phyloP scores from a whole-genome alignment of 805 yeast genomes.

The Schizosaccharomyces octosporus region DNA sequence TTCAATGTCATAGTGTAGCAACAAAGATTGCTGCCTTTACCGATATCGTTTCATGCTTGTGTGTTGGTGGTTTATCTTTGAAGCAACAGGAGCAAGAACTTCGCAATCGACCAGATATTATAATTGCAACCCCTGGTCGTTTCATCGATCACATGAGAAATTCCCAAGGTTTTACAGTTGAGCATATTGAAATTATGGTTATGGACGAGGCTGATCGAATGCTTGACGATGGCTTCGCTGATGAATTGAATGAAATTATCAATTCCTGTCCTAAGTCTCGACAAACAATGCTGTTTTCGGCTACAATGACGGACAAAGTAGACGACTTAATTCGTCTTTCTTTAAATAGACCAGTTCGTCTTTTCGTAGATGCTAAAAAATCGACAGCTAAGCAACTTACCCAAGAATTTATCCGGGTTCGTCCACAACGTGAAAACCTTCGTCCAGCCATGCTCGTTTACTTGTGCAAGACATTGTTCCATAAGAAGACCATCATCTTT shows the following conservation, averaged over 20 bases:
- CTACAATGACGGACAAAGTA: constrained; percentile 89
- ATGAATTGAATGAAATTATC: constrained; percentile 74
- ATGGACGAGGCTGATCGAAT: constrained; percentile 97
- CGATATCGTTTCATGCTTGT: constrained; percentile 62
- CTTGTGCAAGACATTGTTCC: constrained; percentile 42
- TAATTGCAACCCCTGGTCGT: constrained; percentile 96
- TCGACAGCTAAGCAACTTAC: constrained; percentile 73
- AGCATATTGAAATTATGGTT: constrained; percentile 72
- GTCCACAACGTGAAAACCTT: constrained; percentile 54
- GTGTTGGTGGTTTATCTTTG: constrained; percentile 92
- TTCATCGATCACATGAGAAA: constrained; percentile 89
- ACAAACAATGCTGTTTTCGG: constrained; percentile 84
- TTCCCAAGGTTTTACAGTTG: constrained; percentile 78
- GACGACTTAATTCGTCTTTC: constrained; percentile 72
- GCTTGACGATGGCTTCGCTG: constrained; percentile 97
- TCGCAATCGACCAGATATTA: constrained; percentile 80
- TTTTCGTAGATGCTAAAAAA: constrained; percentile 92
- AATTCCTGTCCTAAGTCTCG: constrained; percentile 69
- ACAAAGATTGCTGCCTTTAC: constrained; percentile 58
- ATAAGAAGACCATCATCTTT: constrained; percentile 62
- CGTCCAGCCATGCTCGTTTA: constrained; percentile 66
- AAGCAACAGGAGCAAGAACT: constrained; percentile 90
- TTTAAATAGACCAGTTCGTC: constrained; percentile 68
- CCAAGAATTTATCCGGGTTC: constrained; percentile 84
- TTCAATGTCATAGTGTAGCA: constrained; percentile 88